Conservation (phyloP, 2,329 filamentous ascomycete species). For the Neopestalotiopsis rosae region DNA sequence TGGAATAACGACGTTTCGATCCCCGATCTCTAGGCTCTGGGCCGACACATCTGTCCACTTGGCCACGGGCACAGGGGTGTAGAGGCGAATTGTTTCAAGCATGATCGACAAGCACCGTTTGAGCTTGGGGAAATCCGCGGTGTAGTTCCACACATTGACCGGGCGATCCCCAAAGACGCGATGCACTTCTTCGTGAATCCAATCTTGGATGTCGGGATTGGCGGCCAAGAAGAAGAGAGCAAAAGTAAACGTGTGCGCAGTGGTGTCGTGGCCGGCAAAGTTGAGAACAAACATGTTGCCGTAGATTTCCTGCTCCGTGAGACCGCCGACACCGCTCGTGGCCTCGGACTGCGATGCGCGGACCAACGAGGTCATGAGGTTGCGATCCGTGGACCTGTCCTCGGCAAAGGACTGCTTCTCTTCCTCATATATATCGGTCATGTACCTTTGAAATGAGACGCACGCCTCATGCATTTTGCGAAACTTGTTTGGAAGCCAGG, state of each 20-base stretch:
- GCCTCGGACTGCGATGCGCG: conserved; percentile 22
- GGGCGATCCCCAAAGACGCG: conserved; percentile 17
- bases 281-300: conserved; percentile 36
- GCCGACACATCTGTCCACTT: conserved; percentile 10
- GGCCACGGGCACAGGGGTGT: background rate
- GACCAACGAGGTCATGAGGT: conserved; percentile 15
- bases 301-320: conserved; percentile 21
- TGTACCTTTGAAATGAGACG: conserved; percentile 31
- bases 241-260: conserved; percentile 29
- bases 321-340: conserved; percentile 19
- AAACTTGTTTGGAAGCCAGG: conserved; percentile 28
- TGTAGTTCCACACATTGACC: conserved; percentile 16
- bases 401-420: conserved; percentile 31
- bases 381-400: conserved; percentile 19
- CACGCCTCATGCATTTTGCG: conserved; percentile 28
- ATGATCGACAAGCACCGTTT: conserved; percentile 30
- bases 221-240: conserved; percentile 27
- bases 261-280: conserved; percentile 36
- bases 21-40: background rate
- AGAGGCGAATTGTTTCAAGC: conserved; percentile 19
- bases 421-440: conserved; percentile 36
- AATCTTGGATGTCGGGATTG: conserved; percentile 26
- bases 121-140: conserved; percentile 25
- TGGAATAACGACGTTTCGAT: conserved; percentile 14
- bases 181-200: background rate